A percentile compares a stretch with the other conserved stretches of the same genome.
These are phyloP conservation scores for Ascoidea asiatica DNA, from an alignment of 805 yeast genomes.

Conservation along the genomic window DNA sequence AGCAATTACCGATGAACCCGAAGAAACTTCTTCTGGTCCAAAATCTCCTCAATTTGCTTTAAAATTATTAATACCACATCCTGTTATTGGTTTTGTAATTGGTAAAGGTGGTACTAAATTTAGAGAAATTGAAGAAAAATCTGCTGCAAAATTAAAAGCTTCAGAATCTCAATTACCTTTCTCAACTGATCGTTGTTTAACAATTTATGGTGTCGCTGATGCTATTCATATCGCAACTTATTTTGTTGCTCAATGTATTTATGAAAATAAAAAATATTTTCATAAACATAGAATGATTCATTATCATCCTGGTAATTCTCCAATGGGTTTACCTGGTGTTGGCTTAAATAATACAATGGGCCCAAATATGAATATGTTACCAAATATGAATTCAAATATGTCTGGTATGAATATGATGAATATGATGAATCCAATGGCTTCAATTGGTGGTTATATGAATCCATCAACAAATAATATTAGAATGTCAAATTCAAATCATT, in stretches of 20 bases:
- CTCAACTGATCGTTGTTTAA: slow-evolving; percentile 64
- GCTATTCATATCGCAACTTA: slow-evolving; percentile 77
- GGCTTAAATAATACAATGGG: slow-evolving; percentile 8
- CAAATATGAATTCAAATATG: neutral
- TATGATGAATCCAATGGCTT: neutral
- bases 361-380: slow-evolving; percentile 4
- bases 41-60: slow-evolving; percentile 42
- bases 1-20: slow-evolving; percentile 52
- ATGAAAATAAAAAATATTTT: slow-evolving; percentile 40
- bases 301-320: slow-evolving; percentile 36
- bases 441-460: neutral
- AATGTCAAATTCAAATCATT: neutral
- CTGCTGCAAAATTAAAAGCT: slow-evolving; percentile 67
- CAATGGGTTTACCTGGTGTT: neutral
- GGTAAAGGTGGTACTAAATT: slow-evolving; percentile 67
- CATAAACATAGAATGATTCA: slow-evolving; percentile 41
- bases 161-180: slow-evolving; percentile 59
- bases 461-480: neutral
- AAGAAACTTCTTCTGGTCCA: slow-evolving; percentile 44
- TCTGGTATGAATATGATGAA: neutral
- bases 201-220: slow-evolving; percentile 70
- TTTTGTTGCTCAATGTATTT: slow-evolving; percentile 54
- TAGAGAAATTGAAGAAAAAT: slow-evolving; percentile 68
- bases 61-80: slow-evolving; percentile 60
- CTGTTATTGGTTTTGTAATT: slow-evolving; percentile 66